phyloP scores from a whole-genome alignment of 2,329 filamentous ascomycete genomes.

The Aureobasidium sp. region DNA sequence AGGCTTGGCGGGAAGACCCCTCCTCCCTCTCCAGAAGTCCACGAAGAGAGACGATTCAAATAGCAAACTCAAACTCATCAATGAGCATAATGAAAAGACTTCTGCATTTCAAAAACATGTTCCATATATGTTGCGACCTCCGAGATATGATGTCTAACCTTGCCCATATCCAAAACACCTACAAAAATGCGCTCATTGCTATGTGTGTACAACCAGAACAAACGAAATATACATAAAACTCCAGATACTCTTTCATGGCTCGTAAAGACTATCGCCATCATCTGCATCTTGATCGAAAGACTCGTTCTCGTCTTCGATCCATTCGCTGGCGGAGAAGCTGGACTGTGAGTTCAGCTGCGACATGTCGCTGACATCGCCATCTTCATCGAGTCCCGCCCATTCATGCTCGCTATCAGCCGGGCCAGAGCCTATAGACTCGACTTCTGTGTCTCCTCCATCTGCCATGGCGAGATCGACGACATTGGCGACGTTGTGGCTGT shows the following conservation, averaged over 20 bases:
- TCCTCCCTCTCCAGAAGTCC: background rate
- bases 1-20: background rate
- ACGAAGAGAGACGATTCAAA: background rate
- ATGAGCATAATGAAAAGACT: background rate
- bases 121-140: background rate
- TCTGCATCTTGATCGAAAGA: background rate
- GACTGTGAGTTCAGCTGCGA: background rate
- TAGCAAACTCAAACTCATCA: background rate
- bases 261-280: conserved; percentile 1
- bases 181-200: background rate
- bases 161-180: background rate
- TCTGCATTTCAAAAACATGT: background rate
- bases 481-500: conserved; percentile 42
- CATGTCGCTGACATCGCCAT: background rate
- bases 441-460: conserved; percentile 29
- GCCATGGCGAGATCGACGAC: conserved; percentile 27
- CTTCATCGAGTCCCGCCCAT: conserved; percentile 7
- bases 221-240: background rate
- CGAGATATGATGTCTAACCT: background rate
- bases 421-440: conserved; percentile 20
- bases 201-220: background rate
- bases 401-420: conserved; percentile 1
- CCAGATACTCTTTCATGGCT: background rate
- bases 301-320: background rate
- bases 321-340: background rate